Base-by-base conservation (phyloP, 352 stramenopile species). In the Pythium dissotocum region DNA sequence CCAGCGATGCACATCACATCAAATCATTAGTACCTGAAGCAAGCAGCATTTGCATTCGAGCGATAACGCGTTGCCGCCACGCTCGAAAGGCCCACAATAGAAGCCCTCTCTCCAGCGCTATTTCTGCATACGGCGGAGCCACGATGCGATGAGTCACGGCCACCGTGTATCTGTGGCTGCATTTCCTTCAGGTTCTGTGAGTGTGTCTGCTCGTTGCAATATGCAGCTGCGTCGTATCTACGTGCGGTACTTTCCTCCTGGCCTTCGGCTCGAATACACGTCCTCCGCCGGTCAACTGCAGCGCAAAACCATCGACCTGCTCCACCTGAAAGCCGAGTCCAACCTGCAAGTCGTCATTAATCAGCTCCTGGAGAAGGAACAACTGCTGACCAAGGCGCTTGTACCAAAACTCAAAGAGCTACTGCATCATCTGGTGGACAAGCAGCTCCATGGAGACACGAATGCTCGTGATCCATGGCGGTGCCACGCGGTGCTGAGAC, bases 201-300 rank as follows among this genome's bases (percentile, higher is more conserved):
- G 21, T 24, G n/a, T 16, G n/a, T 5, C 21, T 53, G 46, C 12
- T 26, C 26, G 26, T 52, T 6, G 8, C 49, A 26, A 32, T 13
- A 94, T 94, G 86, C 80, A 87, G 38, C 77, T 94, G 33, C 69
- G 71, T 7, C 78, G 85, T 32, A 77, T 91, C 58, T 92, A 81
- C 65, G 56, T 94, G 58, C 83, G 86, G 58, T 89, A 92, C 74
- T 94, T 83, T 56, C 83, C 85, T 33, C 83, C 86, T 54, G 81
- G 73, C 6, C 58, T 94, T 58, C 84, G 83, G 6, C 78, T 94
- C 54, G 75, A 89, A 69, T 92, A 85, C 64, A 54, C 77, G 40
- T 85, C 83, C 18, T 74, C 58, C 24, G 57, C 72, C 40, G 86
- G 84, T 8, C 60, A 83, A 33, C 30, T 76, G 16, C 65, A 85